These are phyloP conservation scores for Paramyrothecium roridum DNA, from an alignment of 2,329 filamentous ascomycete genomes.

Conservation along the genomic window DNA sequence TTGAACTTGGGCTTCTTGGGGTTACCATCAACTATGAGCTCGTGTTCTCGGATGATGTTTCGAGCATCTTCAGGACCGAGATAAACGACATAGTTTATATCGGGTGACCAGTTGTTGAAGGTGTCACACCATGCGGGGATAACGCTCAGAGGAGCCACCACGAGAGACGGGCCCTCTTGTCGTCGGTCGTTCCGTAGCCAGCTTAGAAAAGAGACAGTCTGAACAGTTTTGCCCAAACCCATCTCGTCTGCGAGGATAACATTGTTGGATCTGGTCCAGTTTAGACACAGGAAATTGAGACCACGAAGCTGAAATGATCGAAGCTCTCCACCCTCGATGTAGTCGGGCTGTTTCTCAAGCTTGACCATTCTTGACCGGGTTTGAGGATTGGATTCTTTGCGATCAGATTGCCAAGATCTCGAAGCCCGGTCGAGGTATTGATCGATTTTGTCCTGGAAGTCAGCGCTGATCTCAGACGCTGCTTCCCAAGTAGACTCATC, in stretches of 20 bases:
- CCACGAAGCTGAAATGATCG: slow-evolving; percentile 92
- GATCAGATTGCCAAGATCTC: slow-evolving; percentile 77
- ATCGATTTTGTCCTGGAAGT: slow-evolving; percentile 88
- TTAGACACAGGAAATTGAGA: slow-evolving; percentile 91
- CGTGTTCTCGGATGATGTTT: slow-evolving; percentile 83
- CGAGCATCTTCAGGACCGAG: slow-evolving; percentile 86
- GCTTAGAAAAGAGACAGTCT: slow-evolving; percentile 94
- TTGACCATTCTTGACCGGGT: slow-evolving; percentile 72
- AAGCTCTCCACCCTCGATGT: slow-evolving; percentile 80
- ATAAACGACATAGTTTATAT: slow-evolving; percentile 96
- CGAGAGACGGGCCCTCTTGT: slow-evolving; percentile 92
- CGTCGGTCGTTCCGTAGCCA: slow-evolving; percentile 88
- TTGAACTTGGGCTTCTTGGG: slow-evolving; percentile 92
- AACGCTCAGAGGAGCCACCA: slow-evolving; percentile 94
- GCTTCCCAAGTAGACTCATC: slow-evolving; percentile 94
- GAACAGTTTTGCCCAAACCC: slow-evolving; percentile 96
- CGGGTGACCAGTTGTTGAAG: slow-evolving; percentile 93
- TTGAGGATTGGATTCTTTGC: slow-evolving; percentile 69
- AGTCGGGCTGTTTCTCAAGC: slow-evolving; percentile 78
- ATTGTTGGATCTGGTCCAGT: slow-evolving; percentile 92
- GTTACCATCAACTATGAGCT: slow-evolving; percentile 83
- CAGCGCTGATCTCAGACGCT: slow-evolving; percentile 68
- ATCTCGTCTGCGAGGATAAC: slow-evolving; percentile 98
- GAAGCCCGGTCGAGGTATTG: slow-evolving; percentile 82
- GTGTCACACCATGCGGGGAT: slow-evolving; percentile 98